These are phyloP conservation scores for Trichocladium antarcticum DNA, from an alignment of 495 filamentous ascomycete species.

Conservation along the genomic window DNA sequence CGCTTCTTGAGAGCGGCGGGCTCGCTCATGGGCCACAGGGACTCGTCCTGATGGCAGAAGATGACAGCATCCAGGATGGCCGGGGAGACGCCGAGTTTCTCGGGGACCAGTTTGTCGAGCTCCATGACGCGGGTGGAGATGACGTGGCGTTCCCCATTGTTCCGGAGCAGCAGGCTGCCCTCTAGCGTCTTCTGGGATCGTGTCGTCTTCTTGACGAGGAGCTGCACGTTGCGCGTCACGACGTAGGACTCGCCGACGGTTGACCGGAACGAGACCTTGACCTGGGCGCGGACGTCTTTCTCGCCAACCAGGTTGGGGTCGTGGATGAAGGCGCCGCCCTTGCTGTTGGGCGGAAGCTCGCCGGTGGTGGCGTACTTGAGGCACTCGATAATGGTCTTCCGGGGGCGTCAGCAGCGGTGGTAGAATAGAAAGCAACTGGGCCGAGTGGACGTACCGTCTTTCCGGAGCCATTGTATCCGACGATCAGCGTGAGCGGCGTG, in stretches of 20 bases:
- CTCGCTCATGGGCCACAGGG: conserved; percentile 94
- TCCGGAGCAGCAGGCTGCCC: conserved; percentile 57
- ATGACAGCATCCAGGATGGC: conserved; percentile 89
- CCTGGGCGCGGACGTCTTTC: conserved; percentile 81
- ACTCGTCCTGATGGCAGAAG: conserved; percentile 98
- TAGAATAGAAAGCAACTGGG: conserved; percentile 25
- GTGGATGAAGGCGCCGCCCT: conserved; percentile 90
- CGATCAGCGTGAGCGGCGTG: conserved; percentile 85
- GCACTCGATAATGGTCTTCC: conserved; percentile 86
- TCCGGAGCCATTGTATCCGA: conserved; percentile 92
- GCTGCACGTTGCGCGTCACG: conserved; percentile 66
- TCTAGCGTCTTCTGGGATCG: conserved; percentile 70
- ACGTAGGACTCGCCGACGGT: conserved; percentile 68
- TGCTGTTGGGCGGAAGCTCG: conserved; percentile 85
- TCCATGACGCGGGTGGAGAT: conserved; percentile 71
- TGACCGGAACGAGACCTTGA: conserved; percentile 76
- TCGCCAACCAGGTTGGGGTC: conserved; percentile 84
- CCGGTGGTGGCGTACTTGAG: conserved; percentile 97
- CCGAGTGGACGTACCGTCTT: conserved; percentile 50
- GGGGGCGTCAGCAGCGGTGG: conserved; percentile 21
- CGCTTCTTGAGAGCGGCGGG: conserved; percentile 73
- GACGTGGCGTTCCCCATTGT: conserved; percentile 65
- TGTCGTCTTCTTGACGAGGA: conserved; percentile 72
- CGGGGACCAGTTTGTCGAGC: conserved; percentile 70
- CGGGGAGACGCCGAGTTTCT: conserved; percentile 79